phyloP scores from a whole-genome alignment of 1,284 basidiomycete species.

The Stygiomarasmius scandens region DNA sequence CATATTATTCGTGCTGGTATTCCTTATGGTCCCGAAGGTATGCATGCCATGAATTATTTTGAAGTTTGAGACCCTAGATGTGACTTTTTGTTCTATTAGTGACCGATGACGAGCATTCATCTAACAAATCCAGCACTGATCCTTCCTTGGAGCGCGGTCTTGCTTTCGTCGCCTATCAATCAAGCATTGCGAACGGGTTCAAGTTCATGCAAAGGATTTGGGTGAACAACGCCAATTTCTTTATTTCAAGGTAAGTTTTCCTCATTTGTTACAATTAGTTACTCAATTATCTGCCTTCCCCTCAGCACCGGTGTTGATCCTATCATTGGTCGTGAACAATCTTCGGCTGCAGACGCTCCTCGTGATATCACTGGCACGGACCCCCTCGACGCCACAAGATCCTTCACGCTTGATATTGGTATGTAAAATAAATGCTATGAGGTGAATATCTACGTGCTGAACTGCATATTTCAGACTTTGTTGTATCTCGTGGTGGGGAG shows the following conservation, averaged over 20 bases:
- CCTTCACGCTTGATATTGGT: constrained; percentile 5
- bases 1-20: constrained; percentile 40
- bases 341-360: constrained; percentile 2
- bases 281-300: too few species aligned
- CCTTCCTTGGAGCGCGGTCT: too few species aligned
- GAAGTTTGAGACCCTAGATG: too few species aligned
- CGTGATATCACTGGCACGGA: constrained; percentile 21
- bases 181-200: constrained; percentile 28
- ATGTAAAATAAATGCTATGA: too few species aligned
- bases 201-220: constrained; percentile 32
- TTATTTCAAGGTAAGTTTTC: constrained; percentile 7
- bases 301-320: constrained; percentile 25
- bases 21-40: constrained; percentile 40
- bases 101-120: constrained; percentile 19
- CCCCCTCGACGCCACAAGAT: constrained; percentile 9
- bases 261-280: background rate
- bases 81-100: constrained; percentile 4
- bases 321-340: constrained; percentile 18
- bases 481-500: too few species aligned
- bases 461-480: too few species aligned
- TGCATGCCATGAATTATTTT: background rate
- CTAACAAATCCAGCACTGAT: constrained; percentile 17
- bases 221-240: constrained; percentile 26
- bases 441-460: too few species aligned
- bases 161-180: constrained; percentile 34